These are phyloP conservation scores for Collybia mongolica DNA, from an alignment of 768 basidiomycete genomes.

Conservation along the genomic window DNA sequence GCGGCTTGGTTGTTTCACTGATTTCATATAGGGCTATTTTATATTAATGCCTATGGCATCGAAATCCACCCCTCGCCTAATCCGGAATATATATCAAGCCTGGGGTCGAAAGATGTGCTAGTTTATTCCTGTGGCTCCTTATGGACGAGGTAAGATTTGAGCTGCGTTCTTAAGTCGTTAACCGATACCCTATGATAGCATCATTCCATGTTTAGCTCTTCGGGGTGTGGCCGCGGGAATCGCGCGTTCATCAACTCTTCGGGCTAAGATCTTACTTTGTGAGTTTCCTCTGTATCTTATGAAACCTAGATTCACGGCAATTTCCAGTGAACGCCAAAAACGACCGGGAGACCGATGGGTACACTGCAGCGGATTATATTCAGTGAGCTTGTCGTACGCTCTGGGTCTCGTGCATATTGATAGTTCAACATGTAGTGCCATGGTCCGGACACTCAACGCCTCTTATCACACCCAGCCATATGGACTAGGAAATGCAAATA, in stretches of 20 bases:
- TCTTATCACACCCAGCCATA: slow-evolving; percentile 51
- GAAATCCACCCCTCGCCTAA: slow-evolving; percentile 92
- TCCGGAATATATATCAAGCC: slow-evolving; percentile 67
- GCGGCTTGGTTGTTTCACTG: slow-evolving; percentile 8
- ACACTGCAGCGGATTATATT: slow-evolving; percentile 83
- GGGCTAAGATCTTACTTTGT: slow-evolving; percentile 86
- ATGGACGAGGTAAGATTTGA: slow-evolving; percentile 75
- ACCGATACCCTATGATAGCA: slow-evolving; percentile 22
- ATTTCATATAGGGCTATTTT: slow-evolving; percentile 61
- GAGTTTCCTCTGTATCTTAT: slow-evolving; percentile 27
- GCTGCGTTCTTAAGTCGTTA: background rate
- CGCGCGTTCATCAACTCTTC: slow-evolving; percentile 66
- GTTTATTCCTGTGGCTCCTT: slow-evolving; percentile 94
- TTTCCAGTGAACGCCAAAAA: slow-evolving; percentile 78
- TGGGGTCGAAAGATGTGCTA: slow-evolving; percentile 62
- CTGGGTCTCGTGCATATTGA: background rate
- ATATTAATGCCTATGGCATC: slow-evolving; percentile 89
- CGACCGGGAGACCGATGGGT: slow-evolving; percentile 88
- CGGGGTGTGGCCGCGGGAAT: slow-evolving; percentile 78
- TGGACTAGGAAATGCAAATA: slow-evolving; percentile 58
- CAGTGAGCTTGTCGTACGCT: slow-evolving; percentile 37
- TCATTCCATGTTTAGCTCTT: slow-evolving; percentile 89
- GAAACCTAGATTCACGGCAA: slow-evolving; percentile 3
- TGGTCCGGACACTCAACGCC: slow-evolving; percentile 67
- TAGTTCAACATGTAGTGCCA: slow-evolving; percentile 43